These are phyloP conservation scores for Phalaenopsis equestris DNA, from an alignment of 106 monocot genomes.

Conservation along the genomic window DNA sequence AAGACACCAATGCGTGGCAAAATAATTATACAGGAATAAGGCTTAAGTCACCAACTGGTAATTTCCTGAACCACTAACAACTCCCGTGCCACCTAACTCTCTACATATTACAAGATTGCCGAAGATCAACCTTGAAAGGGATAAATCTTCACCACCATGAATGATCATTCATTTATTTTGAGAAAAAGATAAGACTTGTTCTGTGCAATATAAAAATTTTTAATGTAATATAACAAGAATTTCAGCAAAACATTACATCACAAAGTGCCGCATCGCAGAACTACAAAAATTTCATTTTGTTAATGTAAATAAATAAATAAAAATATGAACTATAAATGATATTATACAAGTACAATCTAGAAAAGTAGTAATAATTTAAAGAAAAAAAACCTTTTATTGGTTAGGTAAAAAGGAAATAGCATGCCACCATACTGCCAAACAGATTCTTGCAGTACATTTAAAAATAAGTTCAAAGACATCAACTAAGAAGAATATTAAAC, in stretches of 20 bases:
- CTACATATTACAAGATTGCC: not conserved
- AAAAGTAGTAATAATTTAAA: not conserved
- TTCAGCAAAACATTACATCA: not conserved
- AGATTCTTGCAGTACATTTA: not conserved
- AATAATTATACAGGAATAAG: not conserved
- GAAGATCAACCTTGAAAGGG: no score
- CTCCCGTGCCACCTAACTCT: not conserved
- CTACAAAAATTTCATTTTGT: slow-evolving; percentile 1
- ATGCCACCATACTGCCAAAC: not conserved
- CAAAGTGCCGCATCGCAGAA: not conserved
- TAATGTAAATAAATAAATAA: not conserved
- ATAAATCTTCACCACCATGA: no score
- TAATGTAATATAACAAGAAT: not conserved
- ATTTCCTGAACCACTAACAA: not conserved
- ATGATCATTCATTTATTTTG: no score
- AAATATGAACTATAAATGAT: not conserved
- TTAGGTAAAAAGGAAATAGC: not conserved
- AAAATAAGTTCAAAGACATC: not conserved
- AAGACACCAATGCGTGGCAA: not conserved
- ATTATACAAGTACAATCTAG: not conserved
- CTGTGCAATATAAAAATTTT: no score
- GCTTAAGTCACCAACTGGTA: not conserved
- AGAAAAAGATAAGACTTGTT: no score
- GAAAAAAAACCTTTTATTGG: not conserved
- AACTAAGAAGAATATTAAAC: not conserved